A percentile compares a stretch with the other conserved stretches of the same genome.
Conservation (phyloP, 768 basidiomycete species). For the Piloderma croceum region DNA sequence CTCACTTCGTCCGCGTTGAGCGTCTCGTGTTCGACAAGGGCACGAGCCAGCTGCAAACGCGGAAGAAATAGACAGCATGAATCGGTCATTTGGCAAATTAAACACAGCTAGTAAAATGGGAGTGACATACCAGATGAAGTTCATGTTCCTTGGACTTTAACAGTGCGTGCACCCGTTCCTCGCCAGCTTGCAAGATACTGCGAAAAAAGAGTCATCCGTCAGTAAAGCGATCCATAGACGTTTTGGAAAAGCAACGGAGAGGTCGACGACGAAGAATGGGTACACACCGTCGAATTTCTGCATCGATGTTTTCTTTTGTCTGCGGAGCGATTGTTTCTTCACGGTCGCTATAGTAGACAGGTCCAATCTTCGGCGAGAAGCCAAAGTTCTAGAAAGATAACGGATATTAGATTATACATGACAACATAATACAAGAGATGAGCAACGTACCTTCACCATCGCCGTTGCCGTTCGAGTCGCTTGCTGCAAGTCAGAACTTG, state of each 20-base stretch:
- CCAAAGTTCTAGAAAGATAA: constrained; percentile 28
- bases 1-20: constrained; percentile 80
- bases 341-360: constrained; percentile 73
- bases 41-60: constrained; percentile 67
- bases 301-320: constrained; percentile 81
- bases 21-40: constrained; percentile 94
- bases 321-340: constrained; percentile 66
- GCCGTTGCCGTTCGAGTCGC: constrained; percentile 75
- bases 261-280: too few species aligned
- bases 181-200: constrained; percentile 64
- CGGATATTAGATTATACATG: too few species aligned
- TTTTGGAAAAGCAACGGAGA: too few species aligned
- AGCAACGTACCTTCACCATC: constrained; percentile 76
- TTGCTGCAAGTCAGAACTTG: constrained; percentile 76
- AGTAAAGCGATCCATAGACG: too few species aligned
- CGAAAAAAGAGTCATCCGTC: too few species aligned
- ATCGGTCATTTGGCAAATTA: too few species aligned
- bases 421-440: constrained; percentile 6
- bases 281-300: constrained; percentile 76
- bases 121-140: constrained; percentile 57
- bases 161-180: constrained; percentile 58
- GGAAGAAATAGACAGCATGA: too few species aligned
- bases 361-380: constrained; percentile 74
- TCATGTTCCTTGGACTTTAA: constrained; percentile 67
- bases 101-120: neutral